Evolutionary conservation across 108 stramenopile genomes (phyloP), one percentile per base, ranked within the genome.

Genomic region (Craspedostauros australis): DNA sequence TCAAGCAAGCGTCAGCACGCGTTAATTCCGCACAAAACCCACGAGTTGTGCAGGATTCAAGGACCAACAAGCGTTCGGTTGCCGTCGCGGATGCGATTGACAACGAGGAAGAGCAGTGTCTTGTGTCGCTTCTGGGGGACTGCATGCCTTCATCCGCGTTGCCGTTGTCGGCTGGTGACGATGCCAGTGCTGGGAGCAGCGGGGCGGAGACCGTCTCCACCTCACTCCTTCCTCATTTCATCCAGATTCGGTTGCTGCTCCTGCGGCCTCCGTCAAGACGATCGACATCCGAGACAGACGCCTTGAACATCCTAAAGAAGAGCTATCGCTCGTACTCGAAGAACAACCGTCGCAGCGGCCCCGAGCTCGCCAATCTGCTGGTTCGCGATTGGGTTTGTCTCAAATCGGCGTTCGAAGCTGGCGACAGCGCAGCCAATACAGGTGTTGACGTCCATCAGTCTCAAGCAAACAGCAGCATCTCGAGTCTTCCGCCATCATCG

Each of bases 111-210:
- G 85, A 82, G 39, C 75, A 74, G 28, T 60, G 62, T 0, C 69
- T 88, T 41, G 75, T 76, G 6, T 41, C 75, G 12, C 68, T 88
- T 22, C 59, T 88, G 3, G 77, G 80, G 24, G 65, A 84, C 14
- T 68, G 82, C 56, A 76, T 81, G 65, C 80, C 86, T 22, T 46
- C 60, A 6, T 30, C 40, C 19, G n/a, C 23, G 42, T 14, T 22
- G 39, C 42, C n/a, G 11, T 31, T 29, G 18, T 22, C 9, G 30
- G 20, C 54, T 24, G 9, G n/a, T n/a, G n/a, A n/a, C n/a, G n/a
- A n/a, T n/a, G n/a, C n/a, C n/a, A n/a, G n/a, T n/a, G n/a, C n/a
- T n/a, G n/a, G n/a, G n/a, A n/a, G n/a, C n/a, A 44, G 26, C 19
- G 24, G n/a, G n/a, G 29, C 23, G 25, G 27, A 16, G 29, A 57